A percentile compares a stretch with the other conserved stretches of the same genome.
Conservation (phyloP, 805 yeast species). For the Saccharomycopsis selenospora region DNA sequence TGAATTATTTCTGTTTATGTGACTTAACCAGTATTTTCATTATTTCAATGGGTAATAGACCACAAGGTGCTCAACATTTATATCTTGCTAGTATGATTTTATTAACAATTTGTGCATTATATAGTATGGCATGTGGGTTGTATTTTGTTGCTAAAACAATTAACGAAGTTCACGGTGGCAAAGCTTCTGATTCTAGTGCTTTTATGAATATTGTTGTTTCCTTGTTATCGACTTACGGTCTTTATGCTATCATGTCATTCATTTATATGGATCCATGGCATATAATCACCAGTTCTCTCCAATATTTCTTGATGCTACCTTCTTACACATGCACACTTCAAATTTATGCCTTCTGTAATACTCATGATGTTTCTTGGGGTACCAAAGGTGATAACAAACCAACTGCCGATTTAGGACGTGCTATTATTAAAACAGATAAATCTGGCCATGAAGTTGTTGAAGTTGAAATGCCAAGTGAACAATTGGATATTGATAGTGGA, state of each 20-base stretch:
- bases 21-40: slow-evolving; percentile 82
- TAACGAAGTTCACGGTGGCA: slow-evolving; percentile 29
- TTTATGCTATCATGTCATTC: slow-evolving; percentile 74
- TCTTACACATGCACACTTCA: slow-evolving; percentile 88
- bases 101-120: slow-evolving; percentile 70
- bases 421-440: slow-evolving; percentile 72
- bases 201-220: slow-evolving; percentile 78
- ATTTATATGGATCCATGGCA: slow-evolving; percentile 97
- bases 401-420: slow-evolving; percentile 65
- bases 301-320: slow-evolving; percentile 85
- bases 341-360: slow-evolving; percentile 94
- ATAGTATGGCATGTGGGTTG: slow-evolving; percentile 76
- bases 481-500: slow-evolving; percentile 71
- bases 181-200: slow-evolving; percentile 36
- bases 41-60: slow-evolving; percentile 94
- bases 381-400: slow-evolving; percentile 88
- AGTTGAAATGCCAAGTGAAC: slow-evolving; percentile 63
- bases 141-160: slow-evolving; percentile 63
- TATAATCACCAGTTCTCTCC: slow-evolving; percentile 75
- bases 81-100: slow-evolving; percentile 68
- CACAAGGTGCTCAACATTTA: slow-evolving; percentile 85
- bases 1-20: slow-evolving; percentile 79
- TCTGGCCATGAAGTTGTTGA: slow-evolving; percentile 80
- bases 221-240: slow-evolving; percentile 82
- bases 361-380: slow-evolving; percentile 99